Conservation (phyloP, 768 basidiomycete species). For the Zangia roseola region DNA sequence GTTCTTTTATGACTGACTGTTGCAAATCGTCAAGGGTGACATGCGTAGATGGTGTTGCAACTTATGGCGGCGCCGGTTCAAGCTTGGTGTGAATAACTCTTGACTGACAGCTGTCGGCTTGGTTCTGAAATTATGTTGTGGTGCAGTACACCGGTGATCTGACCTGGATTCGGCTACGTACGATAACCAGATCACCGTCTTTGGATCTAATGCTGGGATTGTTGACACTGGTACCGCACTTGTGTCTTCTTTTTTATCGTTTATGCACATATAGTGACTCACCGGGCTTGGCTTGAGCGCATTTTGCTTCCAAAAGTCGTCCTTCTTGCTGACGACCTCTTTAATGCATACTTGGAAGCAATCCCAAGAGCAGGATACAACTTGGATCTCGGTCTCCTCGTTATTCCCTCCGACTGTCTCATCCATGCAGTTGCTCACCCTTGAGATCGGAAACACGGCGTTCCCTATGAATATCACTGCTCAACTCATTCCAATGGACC, state of each 20-base stretch:
- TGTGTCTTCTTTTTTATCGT: no score
- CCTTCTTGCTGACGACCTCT: no score
- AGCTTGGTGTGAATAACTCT: not conserved
- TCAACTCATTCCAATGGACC: slow-evolving; percentile 6
- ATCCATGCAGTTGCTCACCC: slow-evolving; percentile 6
- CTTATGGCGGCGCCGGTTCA: not conserved
- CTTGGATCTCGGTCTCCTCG: not conserved
- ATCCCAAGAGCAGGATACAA: no score
- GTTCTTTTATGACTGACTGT: not conserved
- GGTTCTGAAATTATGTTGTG: not conserved
- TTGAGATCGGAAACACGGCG: not conserved
- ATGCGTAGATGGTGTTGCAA: not conserved
- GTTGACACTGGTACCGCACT: not conserved
- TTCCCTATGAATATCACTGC: slow-evolving; percentile 9
- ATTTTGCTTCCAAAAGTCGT: no score
- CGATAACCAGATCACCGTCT: not conserved
- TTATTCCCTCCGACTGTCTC: slow-evolving; percentile 7
- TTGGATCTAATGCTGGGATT: not conserved
- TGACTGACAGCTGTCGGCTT: not conserved
- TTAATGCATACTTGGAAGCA: no score
- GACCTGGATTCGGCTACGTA: not conserved
- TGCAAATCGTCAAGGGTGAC: not conserved
- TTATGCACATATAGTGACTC: no score
- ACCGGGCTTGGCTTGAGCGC: no score
- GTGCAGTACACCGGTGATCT: not conserved